Base-by-base conservation (phyloP, 2,329 filamentous ascomycete genomes). In the Xylariaceae sp. region DNA sequence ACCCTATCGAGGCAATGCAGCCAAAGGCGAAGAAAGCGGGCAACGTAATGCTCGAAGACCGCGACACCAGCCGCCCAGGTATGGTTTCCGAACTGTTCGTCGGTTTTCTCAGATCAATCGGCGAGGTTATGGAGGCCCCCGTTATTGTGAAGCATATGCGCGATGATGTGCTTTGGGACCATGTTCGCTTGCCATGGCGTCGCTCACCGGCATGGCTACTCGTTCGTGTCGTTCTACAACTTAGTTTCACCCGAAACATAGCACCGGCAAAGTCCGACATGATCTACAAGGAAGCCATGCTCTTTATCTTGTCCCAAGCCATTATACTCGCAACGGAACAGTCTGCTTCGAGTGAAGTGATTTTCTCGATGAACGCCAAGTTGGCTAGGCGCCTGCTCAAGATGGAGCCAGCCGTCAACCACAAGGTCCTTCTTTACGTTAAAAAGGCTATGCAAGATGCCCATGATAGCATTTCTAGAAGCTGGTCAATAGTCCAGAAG, bases 131-230 rank as follows among this genome's bases (percentile, higher is more conserved):
- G 4, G 42, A 67, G 1, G 62, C 61, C 2, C 22, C 47, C 0
- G 63, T 67, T 2, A 72, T 82, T 26, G 61, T 55, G 32, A 82
- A 83, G 55, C 69, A 75, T 26, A 78, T 74, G 1, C 74, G 77
- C 7, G 79, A 82, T 47, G 78, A 82, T 9, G 72, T 81, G 1
- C 53, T 78, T 10, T 80, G 69, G 68, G 44, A 62, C 3, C 40
- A 51, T 53, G 12, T 55, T 56, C 1, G 39, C 51, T 1, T 66
- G 76, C 43, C 83, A 9, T 65, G 61, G 59, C 61, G 47, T 44
- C 56, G 63, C 36, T 64, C 80, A 12, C 70, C 81, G 0, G 55
- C 77, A 0, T 85, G 80, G 80, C 68, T 85, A 0, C 66, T 84
- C 0, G 48, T 84, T 2, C 76, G 81, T 1, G 78, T 82, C 0